These are phyloP conservation scores for Lipomyces sp. DNA, from an alignment of 805 yeast genomes.

Conservation along the genomic window DNA sequence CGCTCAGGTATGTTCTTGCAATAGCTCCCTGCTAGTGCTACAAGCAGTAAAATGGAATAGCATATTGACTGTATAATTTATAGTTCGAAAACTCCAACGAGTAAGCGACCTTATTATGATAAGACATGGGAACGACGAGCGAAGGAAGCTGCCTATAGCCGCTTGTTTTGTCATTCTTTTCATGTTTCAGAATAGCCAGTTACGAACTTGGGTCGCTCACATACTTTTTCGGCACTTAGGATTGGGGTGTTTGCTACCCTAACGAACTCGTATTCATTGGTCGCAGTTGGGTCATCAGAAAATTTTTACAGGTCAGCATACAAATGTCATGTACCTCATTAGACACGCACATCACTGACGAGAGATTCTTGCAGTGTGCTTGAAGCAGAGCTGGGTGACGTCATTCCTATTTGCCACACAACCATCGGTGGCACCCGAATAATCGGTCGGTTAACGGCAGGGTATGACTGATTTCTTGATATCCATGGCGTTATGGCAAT, in stretches of 20 bases:
- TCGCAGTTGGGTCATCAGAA: constrained; percentile 94
- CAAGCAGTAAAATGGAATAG: background rate
- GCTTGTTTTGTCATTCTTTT: background rate
- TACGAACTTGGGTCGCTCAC: background rate
- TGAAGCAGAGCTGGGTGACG: constrained; percentile 96
- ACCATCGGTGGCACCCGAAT: constrained; percentile 98
- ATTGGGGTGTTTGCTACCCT: constrained; percentile 93
- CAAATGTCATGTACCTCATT: constrained; percentile 2
- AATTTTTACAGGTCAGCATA: constrained; percentile 53
- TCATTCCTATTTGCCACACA: constrained; percentile 92
- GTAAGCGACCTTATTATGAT: constrained; percentile 35
- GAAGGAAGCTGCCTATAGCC: no score
- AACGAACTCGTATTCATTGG: constrained; percentile 93
- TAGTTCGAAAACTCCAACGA: constrained; percentile 80
- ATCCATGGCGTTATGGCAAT: background rate
- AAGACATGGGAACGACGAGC: no score
- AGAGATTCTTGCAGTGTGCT: constrained; percentile 87
- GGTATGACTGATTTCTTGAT: constrained; percentile 12
- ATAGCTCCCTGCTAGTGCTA: background rate
- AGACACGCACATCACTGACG: no score
- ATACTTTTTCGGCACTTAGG: constrained; percentile 24
- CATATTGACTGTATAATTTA: constrained; percentile 11
- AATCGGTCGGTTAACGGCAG: constrained; percentile 94
- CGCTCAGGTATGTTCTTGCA: constrained; percentile 34
- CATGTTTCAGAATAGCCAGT: background rate